These are phyloP conservation scores for Ceriops decandra DNA, from an alignment of 345 rosid genomes.

Conservation along the genomic window DNA sequence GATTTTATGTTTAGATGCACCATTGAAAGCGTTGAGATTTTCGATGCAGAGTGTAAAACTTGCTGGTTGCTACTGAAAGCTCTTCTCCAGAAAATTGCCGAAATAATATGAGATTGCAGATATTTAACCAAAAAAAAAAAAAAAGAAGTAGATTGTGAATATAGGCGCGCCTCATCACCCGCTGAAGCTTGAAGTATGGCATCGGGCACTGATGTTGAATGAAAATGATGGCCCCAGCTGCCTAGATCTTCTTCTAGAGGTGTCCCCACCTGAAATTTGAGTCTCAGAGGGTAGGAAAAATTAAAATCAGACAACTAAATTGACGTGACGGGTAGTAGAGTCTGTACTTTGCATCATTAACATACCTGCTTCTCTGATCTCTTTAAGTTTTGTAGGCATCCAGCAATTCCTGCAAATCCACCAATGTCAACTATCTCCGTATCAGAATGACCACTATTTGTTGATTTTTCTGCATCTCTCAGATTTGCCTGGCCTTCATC, in stretches of 20 bases:
- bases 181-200: slow-evolving; percentile 82
- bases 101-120: too few relatives aligned
- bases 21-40: too few relatives aligned
- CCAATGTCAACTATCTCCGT: slow-evolving; percentile 56
- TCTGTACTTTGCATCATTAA: neutral
- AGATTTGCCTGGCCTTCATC: slow-evolving; percentile 27
- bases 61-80: too few relatives aligned
- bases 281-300: slow-evolving; percentile 8
- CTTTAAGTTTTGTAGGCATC: slow-evolving; percentile 61
- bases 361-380: slow-evolving; percentile 79
- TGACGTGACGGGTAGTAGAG: neutral
- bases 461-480: slow-evolving; percentile 30
- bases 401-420: slow-evolving; percentile 80
- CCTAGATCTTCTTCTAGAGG: slow-evolving; percentile 87
- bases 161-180: slow-evolving; percentile 69
- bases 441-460: slow-evolving; percentile 21
- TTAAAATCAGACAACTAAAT: slow-evolving; percentile 8
- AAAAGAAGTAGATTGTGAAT: too few relatives aligned
- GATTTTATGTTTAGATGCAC: too few relatives aligned
- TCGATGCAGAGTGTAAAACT: too few relatives aligned
- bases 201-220: slow-evolving; percentile 74
- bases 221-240: slow-evolving; percentile 91
- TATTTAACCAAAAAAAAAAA: too few relatives aligned
- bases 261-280: slow-evolving; percentile 61
- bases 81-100: too few relatives aligned